phyloP scores from a whole-genome alignment of 768 basidiomycete species.

The Suillus weaverae region DNA sequence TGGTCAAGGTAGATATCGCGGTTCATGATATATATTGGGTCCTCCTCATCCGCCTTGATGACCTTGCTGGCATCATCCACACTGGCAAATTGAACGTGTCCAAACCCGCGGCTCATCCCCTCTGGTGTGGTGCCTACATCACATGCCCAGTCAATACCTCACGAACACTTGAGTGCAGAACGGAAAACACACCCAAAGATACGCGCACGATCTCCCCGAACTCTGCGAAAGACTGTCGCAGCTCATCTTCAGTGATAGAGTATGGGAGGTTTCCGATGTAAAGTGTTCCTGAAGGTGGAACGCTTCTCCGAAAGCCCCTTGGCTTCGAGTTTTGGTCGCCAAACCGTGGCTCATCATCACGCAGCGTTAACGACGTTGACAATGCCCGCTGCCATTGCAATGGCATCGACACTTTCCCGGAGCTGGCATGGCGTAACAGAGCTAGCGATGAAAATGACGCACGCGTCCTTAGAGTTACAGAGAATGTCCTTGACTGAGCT shows the following conservation, averaged over 20 bases:
- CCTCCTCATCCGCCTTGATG: slow-evolving; percentile 35
- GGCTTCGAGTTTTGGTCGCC: background rate
- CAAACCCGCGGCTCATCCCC: slow-evolving; percentile 45
- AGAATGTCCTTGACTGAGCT: slow-evolving; percentile 14
- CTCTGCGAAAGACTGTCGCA: slow-evolving; percentile 41
- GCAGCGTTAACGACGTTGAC: slow-evolving; percentile 18
- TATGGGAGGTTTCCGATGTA: slow-evolving; percentile 59
- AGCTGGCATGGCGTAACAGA: slow-evolving; percentile 9
- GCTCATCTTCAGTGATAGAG: slow-evolving; percentile 38
- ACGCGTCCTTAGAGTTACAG: slow-evolving; percentile 11
- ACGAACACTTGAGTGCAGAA: background rate
- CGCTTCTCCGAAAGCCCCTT: slow-evolving; percentile 3
- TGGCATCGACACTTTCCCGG: background rate
- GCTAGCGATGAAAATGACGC: slow-evolving; percentile 17
- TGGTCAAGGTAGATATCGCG: slow-evolving; percentile 46
- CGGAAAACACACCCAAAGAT: slow-evolving; percentile 38
- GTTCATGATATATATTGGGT: slow-evolving; percentile 50
- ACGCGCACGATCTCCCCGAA: slow-evolving; percentile 44
- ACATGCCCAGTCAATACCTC: background rate
- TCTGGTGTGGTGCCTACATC: slow-evolving; percentile 25
- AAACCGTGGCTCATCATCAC: slow-evolving; percentile 4
- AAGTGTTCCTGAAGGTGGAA: slow-evolving; percentile 37
- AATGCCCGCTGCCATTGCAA: slow-evolving; percentile 16
- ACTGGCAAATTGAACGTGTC: slow-evolving; percentile 44
- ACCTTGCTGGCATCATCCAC: slow-evolving; percentile 39